Base-by-base conservation (phyloP, 108 stramenopile genomes). In the Fragilaria radians region DNA sequence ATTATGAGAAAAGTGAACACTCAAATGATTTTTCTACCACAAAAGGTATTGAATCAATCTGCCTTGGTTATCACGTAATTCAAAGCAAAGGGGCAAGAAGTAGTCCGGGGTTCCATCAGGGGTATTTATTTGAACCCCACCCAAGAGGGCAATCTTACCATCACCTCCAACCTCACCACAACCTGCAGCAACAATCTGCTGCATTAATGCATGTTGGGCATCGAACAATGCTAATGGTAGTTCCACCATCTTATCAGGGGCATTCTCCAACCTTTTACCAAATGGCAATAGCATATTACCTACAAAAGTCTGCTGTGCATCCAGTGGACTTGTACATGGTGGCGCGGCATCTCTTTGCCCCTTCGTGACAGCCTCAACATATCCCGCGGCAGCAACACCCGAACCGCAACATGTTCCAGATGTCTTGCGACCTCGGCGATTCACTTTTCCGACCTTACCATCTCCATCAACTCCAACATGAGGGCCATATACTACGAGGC, bases 111-210 rank as follows among this genome's bases (percentile, higher is more conserved):
- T 48, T 19, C 57, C 67, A 11, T 59, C 65, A 17, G 74, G 75
- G 4, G 80, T 81, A 63, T 81, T 81, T 70, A 81, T 76, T 53
- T 81, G 80, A 47, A 81, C 65, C 52, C 80, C 80, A 31, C 80
- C 80, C 18, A 81, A 32, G 42, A 81, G 46, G 31, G 76, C 73
- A 62, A 81, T 76, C 30, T 58, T 62, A 51, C 73, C 74, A 29
- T 76, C 62, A 22, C 74, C 74, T 28, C 57, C 79, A 51, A 76
- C 63, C 32, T 70, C 70, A 11, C 57, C 57, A 52, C 68, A 53
- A 62, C 76, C 82, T 28, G 73, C 67, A 31, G 62, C 71, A 32
- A 83, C 67, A 28, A 57, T 26, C 62, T 56, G 52, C 59, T 72
- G 28, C 66, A 62, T 57, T 29, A 67, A 32, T 30, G 28, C 34